These are phyloP conservation scores for Mucor sp. DNA, from an alignment of 371 early-diverging fungal genomes.

Conservation along the genomic window DNA sequence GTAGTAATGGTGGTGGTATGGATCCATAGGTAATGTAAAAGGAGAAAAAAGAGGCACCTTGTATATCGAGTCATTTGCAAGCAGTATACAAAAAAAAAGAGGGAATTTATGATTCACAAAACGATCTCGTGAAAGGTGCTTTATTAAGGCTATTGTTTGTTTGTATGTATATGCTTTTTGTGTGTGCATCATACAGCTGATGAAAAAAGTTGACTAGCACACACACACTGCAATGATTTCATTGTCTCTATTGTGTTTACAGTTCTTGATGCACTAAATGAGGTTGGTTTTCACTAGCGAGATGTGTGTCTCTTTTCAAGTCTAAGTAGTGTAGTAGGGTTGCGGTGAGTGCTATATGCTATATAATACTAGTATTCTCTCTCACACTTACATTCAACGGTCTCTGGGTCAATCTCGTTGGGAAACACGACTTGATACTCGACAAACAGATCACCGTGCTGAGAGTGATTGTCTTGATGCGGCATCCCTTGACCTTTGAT, in stretches of 20 bases:
- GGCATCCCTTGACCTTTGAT: conserved; percentile 89
- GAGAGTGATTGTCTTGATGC: conserved; percentile 54
- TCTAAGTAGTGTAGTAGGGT: no score
- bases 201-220: background rate
- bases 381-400: conserved; percentile 35
- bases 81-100: background rate
- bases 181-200: background rate
- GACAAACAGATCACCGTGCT: conserved; percentile 87
- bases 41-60: background rate
- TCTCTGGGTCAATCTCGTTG: conserved; percentile 42
- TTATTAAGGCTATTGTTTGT: conserved; percentile 3
- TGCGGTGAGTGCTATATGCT: no score
- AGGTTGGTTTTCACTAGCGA: conserved; percentile 2
- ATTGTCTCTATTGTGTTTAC: conserved; percentile 4
- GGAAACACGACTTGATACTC: conserved; percentile 92
- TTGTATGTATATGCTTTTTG: background rate
- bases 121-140: conserved; percentile 8
- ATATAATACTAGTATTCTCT: no score
- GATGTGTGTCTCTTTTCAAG: conserved; percentile 20
- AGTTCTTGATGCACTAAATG: conserved; percentile 28
- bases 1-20: background rate
- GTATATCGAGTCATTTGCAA: background rate
- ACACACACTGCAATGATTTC: background rate
- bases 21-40: background rate
- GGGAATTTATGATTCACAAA: conserved; percentile 5